Evolutionary conservation across 306 rosid genomes (phyloP).

Genomic region (Prunus padus): DNA sequence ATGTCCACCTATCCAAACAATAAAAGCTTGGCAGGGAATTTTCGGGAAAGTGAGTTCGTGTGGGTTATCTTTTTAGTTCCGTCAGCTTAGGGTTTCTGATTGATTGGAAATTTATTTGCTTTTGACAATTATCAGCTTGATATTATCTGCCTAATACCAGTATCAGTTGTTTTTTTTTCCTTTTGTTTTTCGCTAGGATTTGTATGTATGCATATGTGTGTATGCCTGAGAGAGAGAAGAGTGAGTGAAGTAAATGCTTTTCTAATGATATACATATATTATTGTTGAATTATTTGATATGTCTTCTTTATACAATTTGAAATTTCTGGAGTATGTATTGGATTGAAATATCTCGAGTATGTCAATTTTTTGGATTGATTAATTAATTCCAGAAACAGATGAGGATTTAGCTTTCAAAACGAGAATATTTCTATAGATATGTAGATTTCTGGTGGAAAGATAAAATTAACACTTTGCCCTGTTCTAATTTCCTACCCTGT

Average conservation of each 20-base stretch:
- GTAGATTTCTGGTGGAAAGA: neutral
- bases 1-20: conserved; percentile 28
- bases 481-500: neutral
- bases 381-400: conserved; percentile 1
- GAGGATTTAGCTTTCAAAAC: neutral
- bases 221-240: neutral
- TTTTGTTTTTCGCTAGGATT: neutral
- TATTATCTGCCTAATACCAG: neutral
- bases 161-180: neutral
- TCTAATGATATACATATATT: neutral
- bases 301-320: neutral
- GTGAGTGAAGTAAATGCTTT: neutral
- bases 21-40: conserved; percentile 19
- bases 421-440: neutral
- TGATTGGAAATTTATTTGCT: conserved; percentile 3
- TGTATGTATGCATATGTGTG: neutral
- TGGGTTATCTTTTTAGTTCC: conserved; percentile 5
- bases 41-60: conserved; percentile 30
- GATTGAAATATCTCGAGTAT: neutral
- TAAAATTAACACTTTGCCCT: neutral
- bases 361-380: neutral
- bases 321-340: neutral
- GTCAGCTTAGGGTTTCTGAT: conserved; percentile 23
- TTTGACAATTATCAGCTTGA: neutral
- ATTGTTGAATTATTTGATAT: neutral